Conservation (phyloP, 345 rosid species). For the Lumnitzera racemosa region DNA sequence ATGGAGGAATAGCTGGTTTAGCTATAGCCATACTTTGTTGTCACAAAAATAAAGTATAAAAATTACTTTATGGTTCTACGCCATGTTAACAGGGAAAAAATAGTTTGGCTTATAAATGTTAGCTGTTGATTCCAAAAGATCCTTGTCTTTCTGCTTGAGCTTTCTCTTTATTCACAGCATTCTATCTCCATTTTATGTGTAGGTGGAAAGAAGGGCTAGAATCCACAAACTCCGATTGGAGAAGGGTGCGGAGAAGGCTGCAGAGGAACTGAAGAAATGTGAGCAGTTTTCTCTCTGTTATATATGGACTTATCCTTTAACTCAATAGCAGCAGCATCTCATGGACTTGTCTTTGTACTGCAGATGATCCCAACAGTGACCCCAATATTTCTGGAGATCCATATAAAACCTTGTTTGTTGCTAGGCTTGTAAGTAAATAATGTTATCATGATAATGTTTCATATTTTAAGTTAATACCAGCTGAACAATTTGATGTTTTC, state of each 20-base stretch:
- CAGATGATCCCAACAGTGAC: conserved; percentile 86
- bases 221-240: conserved; percentile 68
- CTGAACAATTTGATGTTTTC: conserved; percentile 8
- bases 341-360: conserved; percentile 7
- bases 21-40: too few species aligned
- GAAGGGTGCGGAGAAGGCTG: conserved; percentile 81
- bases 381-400: conserved; percentile 92
- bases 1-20: too few species aligned
- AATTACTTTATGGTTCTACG: too few species aligned
- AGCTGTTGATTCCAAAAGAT: background rate
- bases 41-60: too few species aligned
- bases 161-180: background rate
- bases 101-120: background rate
- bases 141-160: background rate
- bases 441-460: conserved; percentile 5
- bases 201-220: conserved; percentile 74
- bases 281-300: conserved; percentile 10
- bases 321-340: background rate
- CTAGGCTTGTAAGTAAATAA: conserved; percentile 66
- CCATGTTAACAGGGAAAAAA: too few species aligned
- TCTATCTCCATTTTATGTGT: conserved; percentile 3
- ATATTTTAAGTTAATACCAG: conserved; percentile 5
- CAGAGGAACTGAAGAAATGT: conserved; percentile 78
- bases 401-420: conserved; percentile 91
- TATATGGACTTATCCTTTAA: conserved; percentile 5